A percentile compares a stretch with the other conserved stretches of the same genome.
Conservation (phyloP, 352 stramenopile species). For the Globisporangium viniferum region DNA sequence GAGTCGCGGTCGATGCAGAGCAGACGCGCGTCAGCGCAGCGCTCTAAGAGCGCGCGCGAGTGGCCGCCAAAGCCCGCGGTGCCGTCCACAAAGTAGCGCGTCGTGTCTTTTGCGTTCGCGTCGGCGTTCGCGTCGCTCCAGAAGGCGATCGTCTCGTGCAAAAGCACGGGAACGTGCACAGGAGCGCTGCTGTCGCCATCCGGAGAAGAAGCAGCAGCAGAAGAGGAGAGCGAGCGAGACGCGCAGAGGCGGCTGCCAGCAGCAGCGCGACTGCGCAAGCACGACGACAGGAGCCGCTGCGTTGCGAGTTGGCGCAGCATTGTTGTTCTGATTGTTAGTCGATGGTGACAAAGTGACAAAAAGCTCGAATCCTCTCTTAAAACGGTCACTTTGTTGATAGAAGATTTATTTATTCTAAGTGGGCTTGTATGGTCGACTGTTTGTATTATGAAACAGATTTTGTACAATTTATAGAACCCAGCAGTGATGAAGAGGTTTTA, state of each 20-base stretch:
- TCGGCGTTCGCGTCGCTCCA: conserved; percentile 14
- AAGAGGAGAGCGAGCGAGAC: background rate
- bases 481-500: background rate
- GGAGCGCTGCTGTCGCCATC: conserved; percentile 20
- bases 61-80: conserved; percentile 73
- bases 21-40: conserved; percentile 39
- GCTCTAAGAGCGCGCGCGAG: conserved; percentile 53
- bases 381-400: background rate
- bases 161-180: conserved; percentile 56
- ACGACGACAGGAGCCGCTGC: conserved; percentile 1
- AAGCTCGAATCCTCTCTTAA: background rate
- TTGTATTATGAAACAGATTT: background rate
- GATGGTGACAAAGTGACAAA: background rate
- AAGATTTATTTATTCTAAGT: background rate
- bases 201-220: background rate
- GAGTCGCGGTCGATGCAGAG: conserved; percentile 83
- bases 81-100: conserved; percentile 68
- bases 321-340: background rate
- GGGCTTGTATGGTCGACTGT: too few relatives aligned
- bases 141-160: conserved; percentile 46
- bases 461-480: background rate
- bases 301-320: conserved; percentile 3
- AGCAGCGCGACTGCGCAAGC: background rate
- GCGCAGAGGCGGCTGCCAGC: background rate
- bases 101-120: background rate